These are phyloP conservation scores for Arthrocladium fulminans DNA, from an alignment of 2,329 filamentous ascomycete species.

Conservation along the genomic window DNA sequence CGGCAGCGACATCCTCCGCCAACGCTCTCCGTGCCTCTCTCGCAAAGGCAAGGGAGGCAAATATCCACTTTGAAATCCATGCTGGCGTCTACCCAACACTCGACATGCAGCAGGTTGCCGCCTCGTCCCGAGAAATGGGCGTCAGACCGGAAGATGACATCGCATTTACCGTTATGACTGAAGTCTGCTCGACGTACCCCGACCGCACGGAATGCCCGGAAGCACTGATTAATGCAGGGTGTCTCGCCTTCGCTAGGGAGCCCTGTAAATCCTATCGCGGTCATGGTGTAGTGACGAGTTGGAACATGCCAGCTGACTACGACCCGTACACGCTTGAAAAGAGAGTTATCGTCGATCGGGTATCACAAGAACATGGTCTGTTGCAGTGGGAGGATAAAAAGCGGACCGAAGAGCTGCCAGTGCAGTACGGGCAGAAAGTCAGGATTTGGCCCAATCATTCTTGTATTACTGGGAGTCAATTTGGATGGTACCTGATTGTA, in stretches of 20 bases:
- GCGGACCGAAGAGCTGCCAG: constrained; percentile 31
- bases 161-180: constrained; percentile 59
- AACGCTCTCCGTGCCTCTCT: constrained; percentile 15
- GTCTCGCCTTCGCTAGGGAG: constrained; percentile 62
- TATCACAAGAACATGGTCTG: constrained; percentile 73
- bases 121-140: constrained; percentile 45
- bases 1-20: constrained; percentile 12
- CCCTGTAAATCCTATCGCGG: constrained; percentile 62
- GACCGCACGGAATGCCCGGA: constrained; percentile 45
- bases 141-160: constrained; percentile 39
- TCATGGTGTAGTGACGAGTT: constrained; percentile 61
- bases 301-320: constrained; percentile 33
- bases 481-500: constrained; percentile 65
- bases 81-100: constrained; percentile 68
- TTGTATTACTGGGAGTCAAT: constrained; percentile 64
- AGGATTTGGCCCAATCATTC: constrained; percentile 73
- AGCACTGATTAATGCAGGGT: constrained; percentile 60
- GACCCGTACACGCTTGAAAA: constrained; percentile 25
- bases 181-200: constrained; percentile 61
- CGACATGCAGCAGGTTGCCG: constrained; percentile 71
- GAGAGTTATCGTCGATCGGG: constrained; percentile 59
- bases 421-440: constrained; percentile 58
- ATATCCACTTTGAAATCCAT: constrained; percentile 57
- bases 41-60: constrained; percentile 24
- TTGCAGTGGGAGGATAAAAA: constrained; percentile 50